Base-by-base conservation (phyloP, 441 rosid genomes). In the Pelargonium australe region DNA sequence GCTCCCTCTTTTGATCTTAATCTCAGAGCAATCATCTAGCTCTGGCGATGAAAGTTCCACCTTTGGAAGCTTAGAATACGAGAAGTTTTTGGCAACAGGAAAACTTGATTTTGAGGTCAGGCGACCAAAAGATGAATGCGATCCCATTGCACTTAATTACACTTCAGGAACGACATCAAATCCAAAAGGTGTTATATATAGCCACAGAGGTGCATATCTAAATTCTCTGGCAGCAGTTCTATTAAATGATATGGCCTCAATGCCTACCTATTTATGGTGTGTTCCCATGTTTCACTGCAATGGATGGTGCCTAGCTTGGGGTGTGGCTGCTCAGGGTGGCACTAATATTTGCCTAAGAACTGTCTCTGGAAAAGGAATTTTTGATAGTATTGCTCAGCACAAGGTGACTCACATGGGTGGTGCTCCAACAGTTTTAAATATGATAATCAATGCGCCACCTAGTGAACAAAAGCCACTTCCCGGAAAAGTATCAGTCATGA, bases 201-300 rank as follows among this genome's bases (percentile, higher is more conserved):
- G 83, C 76, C 98, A 91, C 73, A 86, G 96, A 25, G 97, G 96
- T 40, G 98, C 96, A 4, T 91, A 88, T 73, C 45, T 87, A 14
- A 88, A 89, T 96, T 73, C 92, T 73, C 6, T 89, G 68, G 91
- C 92, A 19, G 68, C 70, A 75, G 78, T 88, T 51, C 72, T 91
- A 37, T 72, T 81, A 23, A 89, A 97, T 95, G 90, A 89, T 13
- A 89, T 91, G 83, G 82, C 72, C 67, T 96, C 91, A 75, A 93
- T 95, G 40, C 78, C 86, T 73, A 77, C 86, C 9, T 94, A 94
- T 76, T 73, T 94, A 51, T 94, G 99, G 99, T 89, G 96, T 69
- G 83, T 94, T 31, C 99, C 99, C 0, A 89, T 91, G 92, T 94
- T 89, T 66, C 97, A 94, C 61, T 88, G 94, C 77, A 89, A 89